Conservation (phyloP, 176 grass and related monocot genomes). For the Paspalum notatum region DNA sequence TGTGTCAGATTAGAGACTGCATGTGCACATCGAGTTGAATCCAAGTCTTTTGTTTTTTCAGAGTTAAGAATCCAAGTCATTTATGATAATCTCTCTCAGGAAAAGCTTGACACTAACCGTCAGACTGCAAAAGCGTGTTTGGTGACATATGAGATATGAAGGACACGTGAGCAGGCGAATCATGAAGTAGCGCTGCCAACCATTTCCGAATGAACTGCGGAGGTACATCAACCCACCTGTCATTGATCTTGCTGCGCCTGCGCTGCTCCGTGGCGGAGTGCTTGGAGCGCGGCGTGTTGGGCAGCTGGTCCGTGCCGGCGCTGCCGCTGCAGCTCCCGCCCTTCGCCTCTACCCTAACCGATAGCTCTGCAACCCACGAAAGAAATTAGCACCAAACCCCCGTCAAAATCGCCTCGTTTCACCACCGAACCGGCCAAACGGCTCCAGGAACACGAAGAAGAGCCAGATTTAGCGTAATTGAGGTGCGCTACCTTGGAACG, state of each 20-base stretch:
- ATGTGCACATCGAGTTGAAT: neutral
- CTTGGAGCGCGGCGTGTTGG: slow-evolving; percentile 91
- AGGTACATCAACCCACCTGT: slow-evolving; percentile 55
- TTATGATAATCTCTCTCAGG: neutral
- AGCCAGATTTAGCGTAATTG: slow-evolving; percentile 20
- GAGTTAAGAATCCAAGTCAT: neutral
- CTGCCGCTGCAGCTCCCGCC: slow-evolving; percentile 70
- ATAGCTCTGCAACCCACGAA: slow-evolving; percentile 42
- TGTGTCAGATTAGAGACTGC: neutral
- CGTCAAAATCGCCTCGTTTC: neutral
- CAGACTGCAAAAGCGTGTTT: neutral
- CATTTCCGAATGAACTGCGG: neutral
- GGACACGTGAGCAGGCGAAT: neutral
- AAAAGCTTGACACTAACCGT: neutral
- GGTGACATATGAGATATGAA: neutral
- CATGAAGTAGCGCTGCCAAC: neutral
- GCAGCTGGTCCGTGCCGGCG: slow-evolving; percentile 69
- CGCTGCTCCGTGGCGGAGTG: slow-evolving; percentile 96
- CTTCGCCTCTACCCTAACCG: slow-evolving; percentile 64
- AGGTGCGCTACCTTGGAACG: slow-evolving; percentile 61
- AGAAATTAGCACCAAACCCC: neutral
- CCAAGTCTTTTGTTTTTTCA: neutral
- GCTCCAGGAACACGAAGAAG: neutral
- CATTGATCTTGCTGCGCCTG: slow-evolving; percentile 95
- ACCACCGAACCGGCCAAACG: neutral